Evolutionary conservation across 345 rosid species (phyloP).

Genomic region (Aethionema arabicum): DNA sequence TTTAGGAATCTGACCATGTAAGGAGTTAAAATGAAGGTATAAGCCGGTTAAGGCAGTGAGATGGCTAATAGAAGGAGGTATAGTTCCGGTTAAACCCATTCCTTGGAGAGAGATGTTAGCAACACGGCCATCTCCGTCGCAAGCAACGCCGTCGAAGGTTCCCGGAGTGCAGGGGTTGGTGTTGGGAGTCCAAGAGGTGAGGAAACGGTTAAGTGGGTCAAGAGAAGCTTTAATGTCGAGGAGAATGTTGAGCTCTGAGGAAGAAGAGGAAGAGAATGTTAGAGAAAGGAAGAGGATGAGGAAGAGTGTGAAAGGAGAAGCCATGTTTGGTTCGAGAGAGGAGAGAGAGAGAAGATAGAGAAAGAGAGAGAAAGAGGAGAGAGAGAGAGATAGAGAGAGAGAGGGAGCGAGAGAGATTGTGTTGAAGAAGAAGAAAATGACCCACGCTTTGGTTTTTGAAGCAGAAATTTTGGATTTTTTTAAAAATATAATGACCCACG

Average conservation of each 20-base stretch:
- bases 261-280: slow-evolving; percentile 47
- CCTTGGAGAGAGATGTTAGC: slow-evolving; percentile 92
- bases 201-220: slow-evolving; percentile 65
- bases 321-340: slow-evolving; percentile 55
- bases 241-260: slow-evolving; percentile 62
- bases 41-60: slow-evolving; percentile 80
- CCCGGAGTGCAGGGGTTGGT: slow-evolving; percentile 57
- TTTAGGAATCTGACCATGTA: slow-evolving; percentile 69
- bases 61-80: slow-evolving; percentile 71
- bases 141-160: slow-evolving; percentile 82
- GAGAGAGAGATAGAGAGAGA: slow-evolving; percentile 37
- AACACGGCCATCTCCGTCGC: slow-evolving; percentile 64
- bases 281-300: slow-evolving; percentile 38
- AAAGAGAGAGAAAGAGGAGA: slow-evolving; percentile 40
- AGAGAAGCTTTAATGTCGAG: slow-evolving; percentile 75
- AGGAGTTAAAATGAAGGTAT: slow-evolving; percentile 84
- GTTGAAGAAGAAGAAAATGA: slow-evolving; percentile 35
- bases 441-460: slow-evolving; percentile 23
- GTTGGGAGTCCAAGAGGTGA: slow-evolving; percentile 66
- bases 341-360: slow-evolving; percentile 39
- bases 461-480: neutral
- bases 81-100: slow-evolving; percentile 72
- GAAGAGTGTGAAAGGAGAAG: slow-evolving; percentile 25
- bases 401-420: slow-evolving; percentile 31
- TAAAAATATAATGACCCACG: neutral